These are phyloP conservation scores for Schizophyllum amplum DNA, from an alignment of 1,284 basidiomycete species.

Conservation along the genomic window DNA sequence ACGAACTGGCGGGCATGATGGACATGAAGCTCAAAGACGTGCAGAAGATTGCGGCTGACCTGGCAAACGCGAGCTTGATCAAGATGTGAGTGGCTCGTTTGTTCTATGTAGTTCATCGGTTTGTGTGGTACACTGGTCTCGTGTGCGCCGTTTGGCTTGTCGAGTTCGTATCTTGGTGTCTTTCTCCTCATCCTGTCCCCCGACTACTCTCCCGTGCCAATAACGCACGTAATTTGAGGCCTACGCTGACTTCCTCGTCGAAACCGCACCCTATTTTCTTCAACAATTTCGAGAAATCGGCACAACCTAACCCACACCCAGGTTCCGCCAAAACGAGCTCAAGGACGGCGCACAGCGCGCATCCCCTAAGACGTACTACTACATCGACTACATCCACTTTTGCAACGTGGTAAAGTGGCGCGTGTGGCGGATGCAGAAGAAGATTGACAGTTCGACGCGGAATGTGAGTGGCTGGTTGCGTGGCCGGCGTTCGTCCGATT, in stretches of 20 bases:
- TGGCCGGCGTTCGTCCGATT: too few species aligned
- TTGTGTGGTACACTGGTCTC: too few species aligned
- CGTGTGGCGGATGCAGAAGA: constrained; percentile 87
- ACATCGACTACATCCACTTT: constrained; percentile 92
- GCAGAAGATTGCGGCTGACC: constrained; percentile 82
- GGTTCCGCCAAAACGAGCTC: constrained; percentile 80
- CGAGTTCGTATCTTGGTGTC: too few species aligned
- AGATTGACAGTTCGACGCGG: constrained; percentile 81
- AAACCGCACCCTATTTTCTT: constrained; percentile 2
- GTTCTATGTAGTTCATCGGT: background rate
- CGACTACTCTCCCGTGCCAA: too few species aligned
- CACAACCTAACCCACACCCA: constrained; percentile 19
- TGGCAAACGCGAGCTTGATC: constrained; percentile 81
- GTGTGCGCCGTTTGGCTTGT: background rate
- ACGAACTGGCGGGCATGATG: constrained; percentile 83
- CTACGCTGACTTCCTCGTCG: background rate
- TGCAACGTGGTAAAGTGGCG: constrained; percentile 98
- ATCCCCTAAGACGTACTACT: constrained; percentile 86
- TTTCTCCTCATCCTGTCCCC: too few species aligned
- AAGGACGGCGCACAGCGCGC: constrained; percentile 78
- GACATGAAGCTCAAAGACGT: constrained; percentile 90
- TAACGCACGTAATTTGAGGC: too few species aligned
- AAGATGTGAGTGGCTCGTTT: constrained; percentile 55
- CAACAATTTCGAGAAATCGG: background rate
- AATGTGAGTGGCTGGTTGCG: constrained; percentile 44